A percentile compares a stretch with the other conserved stretches of the same genome.
Conservation (phyloP, 139 green algal genomes). For the Microglena sp. region DNA sequence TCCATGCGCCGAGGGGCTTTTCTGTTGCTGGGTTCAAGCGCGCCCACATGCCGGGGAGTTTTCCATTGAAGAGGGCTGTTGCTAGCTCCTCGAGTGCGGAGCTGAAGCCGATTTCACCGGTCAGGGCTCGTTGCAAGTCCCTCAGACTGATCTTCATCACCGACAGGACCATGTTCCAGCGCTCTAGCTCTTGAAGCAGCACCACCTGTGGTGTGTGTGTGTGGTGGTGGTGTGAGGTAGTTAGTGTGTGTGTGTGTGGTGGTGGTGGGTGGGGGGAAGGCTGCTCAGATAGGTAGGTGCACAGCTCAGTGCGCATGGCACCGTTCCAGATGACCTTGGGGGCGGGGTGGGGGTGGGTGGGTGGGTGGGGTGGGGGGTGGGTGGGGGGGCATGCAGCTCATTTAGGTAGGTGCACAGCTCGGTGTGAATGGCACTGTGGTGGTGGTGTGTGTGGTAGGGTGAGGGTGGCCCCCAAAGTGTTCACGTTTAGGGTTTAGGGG, state of each 20-base stretch:
- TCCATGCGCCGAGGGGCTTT: slow-evolving; percentile 71
- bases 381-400: neutral
- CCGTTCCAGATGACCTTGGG: too few relatives aligned
- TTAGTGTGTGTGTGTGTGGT: neutral
- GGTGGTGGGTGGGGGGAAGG: neutral
- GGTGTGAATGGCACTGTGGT: too few relatives aligned
- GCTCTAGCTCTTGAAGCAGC: slow-evolving; percentile 77
- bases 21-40: slow-evolving; percentile 61
- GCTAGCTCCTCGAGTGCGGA: slow-evolving; percentile 61
- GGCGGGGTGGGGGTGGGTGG: neutral
- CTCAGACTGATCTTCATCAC: slow-evolving; percentile 58
- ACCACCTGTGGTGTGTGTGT: slow-evolving; percentile 32
- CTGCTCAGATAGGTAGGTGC: too few relatives aligned
- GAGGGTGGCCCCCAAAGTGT: too few relatives aligned
- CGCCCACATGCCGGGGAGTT: slow-evolving; percentile 66
- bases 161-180: slow-evolving; percentile 58
- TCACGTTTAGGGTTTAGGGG: too few relatives aligned
- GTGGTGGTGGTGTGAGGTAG: neutral
- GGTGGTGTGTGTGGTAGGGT: too few relatives aligned
- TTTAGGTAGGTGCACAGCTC: too few relatives aligned
- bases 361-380: neutral
- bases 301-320: too few relatives aligned
- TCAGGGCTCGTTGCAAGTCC: slow-evolving; percentile 64
- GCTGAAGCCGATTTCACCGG: slow-evolving; percentile 75
- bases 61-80: slow-evolving; percentile 61